A percentile compares a stretch with the other conserved stretches of the same genome.
Evolutionary conservation across 2,329 filamentous ascomycete species (phyloP).

Genomic region (Fonsecaea pugnacius): DNA sequence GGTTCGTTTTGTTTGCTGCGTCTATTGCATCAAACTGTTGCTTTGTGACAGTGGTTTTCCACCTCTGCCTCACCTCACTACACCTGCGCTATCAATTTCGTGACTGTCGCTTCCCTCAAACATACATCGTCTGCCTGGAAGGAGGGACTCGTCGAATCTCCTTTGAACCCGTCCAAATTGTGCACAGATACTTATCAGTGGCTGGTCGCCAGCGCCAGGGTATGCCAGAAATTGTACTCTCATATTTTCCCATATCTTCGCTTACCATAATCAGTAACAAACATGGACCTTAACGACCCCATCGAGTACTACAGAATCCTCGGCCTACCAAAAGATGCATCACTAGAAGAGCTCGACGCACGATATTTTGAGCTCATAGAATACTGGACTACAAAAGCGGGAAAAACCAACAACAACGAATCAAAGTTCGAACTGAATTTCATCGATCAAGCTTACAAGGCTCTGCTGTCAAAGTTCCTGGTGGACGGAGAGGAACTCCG

Average conservation of each 20-base stretch:
- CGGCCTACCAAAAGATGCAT: conserved; percentile 12
- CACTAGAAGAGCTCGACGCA: conserved; percentile 25
- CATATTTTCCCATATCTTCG: not conserved
- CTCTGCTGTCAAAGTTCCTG: conserved; percentile 18
- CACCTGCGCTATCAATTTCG: not conserved
- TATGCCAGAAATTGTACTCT: not conserved
- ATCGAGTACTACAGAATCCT: conserved; percentile 13
- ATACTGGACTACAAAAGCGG: conserved; percentile 14
- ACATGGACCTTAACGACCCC: conserved; percentile 2
- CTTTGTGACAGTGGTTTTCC: not conserved
- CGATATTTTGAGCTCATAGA: conserved; percentile 27
- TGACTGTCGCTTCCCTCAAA: not conserved
- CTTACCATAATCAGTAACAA: not conserved
- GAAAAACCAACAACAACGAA: not conserved
- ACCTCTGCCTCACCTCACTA: conserved; percentile 7
- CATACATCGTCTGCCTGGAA: not conserved
- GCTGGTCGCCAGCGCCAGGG: not conserved
- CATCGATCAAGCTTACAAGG: conserved; percentile 27
- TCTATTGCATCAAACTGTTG: not conserved
- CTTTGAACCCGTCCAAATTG: not conserved
- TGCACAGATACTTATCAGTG: not conserved
- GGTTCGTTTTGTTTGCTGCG: not conserved
- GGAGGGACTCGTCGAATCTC: not conserved
- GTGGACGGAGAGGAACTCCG: not conserved
- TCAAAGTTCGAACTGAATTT: conserved; percentile 10